These are phyloP conservation scores for Colletotrichum tofieldiae DNA, from an alignment of 2,329 filamentous ascomycete genomes.

Conservation along the genomic window DNA sequence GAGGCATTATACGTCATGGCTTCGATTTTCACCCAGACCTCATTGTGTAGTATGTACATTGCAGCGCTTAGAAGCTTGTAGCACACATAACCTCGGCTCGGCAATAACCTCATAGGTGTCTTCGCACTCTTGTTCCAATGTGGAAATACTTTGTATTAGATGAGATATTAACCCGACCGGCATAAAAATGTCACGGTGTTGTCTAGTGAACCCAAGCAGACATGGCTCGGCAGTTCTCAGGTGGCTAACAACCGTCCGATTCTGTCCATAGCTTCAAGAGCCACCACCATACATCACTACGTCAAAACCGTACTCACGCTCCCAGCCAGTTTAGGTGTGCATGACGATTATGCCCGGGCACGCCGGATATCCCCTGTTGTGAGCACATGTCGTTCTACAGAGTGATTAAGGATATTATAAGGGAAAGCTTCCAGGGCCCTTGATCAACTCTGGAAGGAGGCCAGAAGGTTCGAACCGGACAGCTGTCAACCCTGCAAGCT, in stretches of 20 bases:
- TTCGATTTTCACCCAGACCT: neutral
- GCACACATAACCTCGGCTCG: neutral
- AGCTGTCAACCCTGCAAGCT: slow-evolving; percentile 1
- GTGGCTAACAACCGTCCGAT: neutral
- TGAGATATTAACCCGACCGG: slow-evolving; percentile 11
- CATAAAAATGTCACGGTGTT: neutral
- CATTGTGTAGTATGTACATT: neutral
- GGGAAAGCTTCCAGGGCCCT: neutral
- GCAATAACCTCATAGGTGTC: neutral
- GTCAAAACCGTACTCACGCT: too few relatives aligned
- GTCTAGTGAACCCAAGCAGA: neutral
- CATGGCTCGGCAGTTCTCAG: neutral
- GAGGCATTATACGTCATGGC: neutral
- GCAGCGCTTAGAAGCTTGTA: neutral
- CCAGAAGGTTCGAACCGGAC: neutral
- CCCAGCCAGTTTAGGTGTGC: neutral
- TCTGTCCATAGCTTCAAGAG: neutral
- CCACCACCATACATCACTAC: too few relatives aligned
- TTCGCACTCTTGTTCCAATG: slow-evolving; percentile 17
- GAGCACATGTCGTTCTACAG: slow-evolving; percentile 7
- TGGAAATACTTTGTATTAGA: slow-evolving; percentile 11
- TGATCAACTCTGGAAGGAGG: neutral
- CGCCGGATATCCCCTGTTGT: neutral
- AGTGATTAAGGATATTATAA: neutral
- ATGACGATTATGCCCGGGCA: neutral